phyloP scores from a whole-genome alignment of 2,329 filamentous ascomycete genomes.

The Aureobasidium uvarum region DNA sequence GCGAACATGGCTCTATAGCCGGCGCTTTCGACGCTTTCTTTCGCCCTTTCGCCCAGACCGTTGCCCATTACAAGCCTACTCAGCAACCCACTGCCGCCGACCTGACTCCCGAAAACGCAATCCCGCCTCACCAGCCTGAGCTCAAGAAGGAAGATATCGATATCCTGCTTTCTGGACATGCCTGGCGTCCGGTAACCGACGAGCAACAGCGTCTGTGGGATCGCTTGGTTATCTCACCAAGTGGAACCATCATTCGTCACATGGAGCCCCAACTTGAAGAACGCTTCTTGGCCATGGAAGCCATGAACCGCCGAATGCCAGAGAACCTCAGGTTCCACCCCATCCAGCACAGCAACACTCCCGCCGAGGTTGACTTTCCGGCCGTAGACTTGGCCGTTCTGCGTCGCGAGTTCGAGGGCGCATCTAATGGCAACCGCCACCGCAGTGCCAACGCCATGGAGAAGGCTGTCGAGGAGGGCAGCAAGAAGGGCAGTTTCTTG shows the following conservation, averaged over 20 bases:
- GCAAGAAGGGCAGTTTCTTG: conserved; percentile 40
- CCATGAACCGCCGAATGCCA: conserved; percentile 48
- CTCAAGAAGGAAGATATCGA: conserved; percentile 57
- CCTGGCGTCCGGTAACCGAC: conserved; percentile 29
- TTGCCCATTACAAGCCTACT: conserved; percentile 35
- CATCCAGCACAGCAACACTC: conserved; percentile 15
- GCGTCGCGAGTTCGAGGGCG: conserved; percentile 33
- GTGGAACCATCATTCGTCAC: conserved; percentile 73
- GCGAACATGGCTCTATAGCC: conserved; percentile 36
- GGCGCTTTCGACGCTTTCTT: conserved; percentile 38
- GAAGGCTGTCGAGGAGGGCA: conserved; percentile 42
- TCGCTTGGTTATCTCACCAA: conserved; percentile 70
- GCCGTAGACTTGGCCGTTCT: conserved; percentile 36
- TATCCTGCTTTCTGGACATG: conserved; percentile 43
- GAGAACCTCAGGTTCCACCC: conserved; percentile 31
- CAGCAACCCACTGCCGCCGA: conserved; percentile 29
- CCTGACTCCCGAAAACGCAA: conserved; percentile 33
- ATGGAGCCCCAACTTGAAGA: conserved; percentile 67
- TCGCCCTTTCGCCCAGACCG: conserved; percentile 33
- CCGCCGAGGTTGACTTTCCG: conserved; percentile 35
- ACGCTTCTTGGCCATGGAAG: conserved; percentile 67
- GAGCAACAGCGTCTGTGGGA: conserved; percentile 46
- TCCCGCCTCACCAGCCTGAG: conserved; percentile 44
- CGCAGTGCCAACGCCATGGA: conserved; percentile 41
- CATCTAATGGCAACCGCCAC: conserved; percentile 32